Percentiles rank a stretch among this genome's conserved stretches.
These are phyloP conservation scores for Rhizopogon roseolus DNA, from an alignment of 768 basidiomycete genomes.

Conservation along the genomic window DNA sequence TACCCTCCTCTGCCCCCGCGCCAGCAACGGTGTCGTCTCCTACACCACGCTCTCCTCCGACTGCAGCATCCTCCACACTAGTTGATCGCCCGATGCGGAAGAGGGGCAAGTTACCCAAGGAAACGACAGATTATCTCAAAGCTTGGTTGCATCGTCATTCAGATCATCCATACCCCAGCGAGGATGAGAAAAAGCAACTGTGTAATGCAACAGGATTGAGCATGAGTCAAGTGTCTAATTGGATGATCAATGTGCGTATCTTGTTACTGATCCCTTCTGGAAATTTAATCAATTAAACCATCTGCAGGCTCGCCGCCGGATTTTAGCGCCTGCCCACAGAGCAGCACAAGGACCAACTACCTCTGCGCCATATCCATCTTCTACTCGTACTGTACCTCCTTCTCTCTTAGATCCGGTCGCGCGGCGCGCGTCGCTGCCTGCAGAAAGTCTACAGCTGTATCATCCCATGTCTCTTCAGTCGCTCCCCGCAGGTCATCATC, in stretches of 20 bases:
- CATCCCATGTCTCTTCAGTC: slow-evolving; percentile 77
- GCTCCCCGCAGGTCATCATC: slow-evolving; percentile 26
- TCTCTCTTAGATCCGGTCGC: slow-evolving; percentile 32
- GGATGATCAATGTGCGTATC: slow-evolving; percentile 81
- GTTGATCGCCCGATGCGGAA: slow-evolving; percentile 78
- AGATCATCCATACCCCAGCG: slow-evolving; percentile 85
- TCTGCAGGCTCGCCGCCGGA: slow-evolving; percentile 70
- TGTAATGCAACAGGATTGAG: slow-evolving; percentile 82
- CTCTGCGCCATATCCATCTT: slow-evolving; percentile 63
- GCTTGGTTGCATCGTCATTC: slow-evolving; percentile 86
- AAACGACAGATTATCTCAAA: slow-evolving; percentile 85
- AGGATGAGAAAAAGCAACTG: slow-evolving; percentile 87
- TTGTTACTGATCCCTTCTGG: slow-evolving; percentile 19
- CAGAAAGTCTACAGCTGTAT: slow-evolving; percentile 70
- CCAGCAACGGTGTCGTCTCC: slow-evolving; percentile 39
- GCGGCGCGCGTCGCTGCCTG: slow-evolving; percentile 63
- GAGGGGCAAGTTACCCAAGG: slow-evolving; percentile 85
- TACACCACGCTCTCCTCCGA: slow-evolving; percentile 46
- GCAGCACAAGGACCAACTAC: slow-evolving; percentile 75
- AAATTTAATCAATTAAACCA: slow-evolving; percentile 9
- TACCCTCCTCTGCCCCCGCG: slow-evolving; percentile 24
- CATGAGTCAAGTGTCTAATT: slow-evolving; percentile 89
- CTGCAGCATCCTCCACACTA: slow-evolving; percentile 50
- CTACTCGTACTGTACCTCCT: slow-evolving; percentile 26
- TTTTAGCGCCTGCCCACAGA: slow-evolving; percentile 77